phyloP scores from a whole-genome alignment of 352 stramenopile genomes.

The Thraustotheca clavata region DNA sequence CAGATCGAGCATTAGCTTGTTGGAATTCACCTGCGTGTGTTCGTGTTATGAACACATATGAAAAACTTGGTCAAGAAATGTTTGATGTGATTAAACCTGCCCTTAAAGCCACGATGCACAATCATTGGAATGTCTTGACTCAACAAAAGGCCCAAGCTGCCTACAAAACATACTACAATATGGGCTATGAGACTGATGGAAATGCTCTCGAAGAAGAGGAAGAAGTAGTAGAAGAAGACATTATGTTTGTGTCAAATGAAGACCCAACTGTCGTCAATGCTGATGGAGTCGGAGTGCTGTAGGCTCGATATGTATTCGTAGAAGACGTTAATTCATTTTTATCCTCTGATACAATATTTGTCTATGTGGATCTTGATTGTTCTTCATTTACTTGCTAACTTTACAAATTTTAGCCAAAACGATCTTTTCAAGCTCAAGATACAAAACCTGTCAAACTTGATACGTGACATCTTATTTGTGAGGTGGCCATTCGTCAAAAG shows the following conservation, averaged over 20 bases:
- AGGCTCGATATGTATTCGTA: too few species aligned
- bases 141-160: slow-evolving; percentile 79
- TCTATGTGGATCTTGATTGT: neutral
- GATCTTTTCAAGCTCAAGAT: too few species aligned
- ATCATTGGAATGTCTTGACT: slow-evolving; percentile 78
- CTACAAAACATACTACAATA: slow-evolving; percentile 86
- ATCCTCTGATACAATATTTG: neutral
- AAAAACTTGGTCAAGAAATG: slow-evolving; percentile 76
- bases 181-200: slow-evolving; percentile 76
- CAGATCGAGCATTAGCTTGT: slow-evolving; percentile 73
- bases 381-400: too few species aligned
- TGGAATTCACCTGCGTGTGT: slow-evolving; percentile 72
- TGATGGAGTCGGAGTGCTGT: slow-evolving; percentile 4
- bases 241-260: neutral
- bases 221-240: slow-evolving; percentile 1
- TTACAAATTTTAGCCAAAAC: too few species aligned
- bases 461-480: too few species aligned
- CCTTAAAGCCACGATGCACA: slow-evolving; percentile 37
- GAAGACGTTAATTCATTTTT: too few species aligned
- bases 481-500: too few species aligned
- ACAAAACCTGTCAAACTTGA: too few species aligned
- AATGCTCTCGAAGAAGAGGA: slow-evolving; percentile 13
- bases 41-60: slow-evolving; percentile 86
- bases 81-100: slow-evolving; percentile 76
- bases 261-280: neutral